These are phyloP conservation scores for Sporothrix inflata DNA, from an alignment of 2,329 filamentous ascomycete genomes.

Conservation along the genomic window DNA sequence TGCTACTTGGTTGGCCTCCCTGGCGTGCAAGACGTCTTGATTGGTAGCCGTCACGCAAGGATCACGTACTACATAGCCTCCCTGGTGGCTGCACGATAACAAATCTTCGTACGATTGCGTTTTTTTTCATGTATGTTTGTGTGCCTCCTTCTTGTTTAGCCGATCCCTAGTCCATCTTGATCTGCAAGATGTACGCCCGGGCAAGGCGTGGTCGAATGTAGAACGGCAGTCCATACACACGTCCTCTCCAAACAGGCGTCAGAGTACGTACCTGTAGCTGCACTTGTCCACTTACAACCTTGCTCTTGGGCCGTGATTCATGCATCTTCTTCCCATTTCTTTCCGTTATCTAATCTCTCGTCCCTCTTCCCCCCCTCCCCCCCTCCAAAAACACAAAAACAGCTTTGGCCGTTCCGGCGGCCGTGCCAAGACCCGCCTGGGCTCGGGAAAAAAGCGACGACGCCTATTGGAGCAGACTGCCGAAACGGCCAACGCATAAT, in stretches of 20 bases:
- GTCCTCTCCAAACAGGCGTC: not conserved
- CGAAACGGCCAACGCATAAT: conserved; percentile 24
- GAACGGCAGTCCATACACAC: not conserved
- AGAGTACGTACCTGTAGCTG: not conserved
- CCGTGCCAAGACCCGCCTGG: conserved; percentile 20
- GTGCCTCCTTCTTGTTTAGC: not conserved
- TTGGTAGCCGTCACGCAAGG: conserved; percentile 18
- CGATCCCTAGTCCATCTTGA: not conserved
- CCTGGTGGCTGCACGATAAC: conserved; percentile 12
- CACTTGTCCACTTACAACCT: not conserved
- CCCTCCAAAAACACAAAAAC: not conserved
- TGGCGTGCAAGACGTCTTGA: conserved; percentile 5
- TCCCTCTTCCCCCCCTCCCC: not conserved
- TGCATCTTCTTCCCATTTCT: not conserved
- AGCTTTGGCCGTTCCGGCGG: not conserved
- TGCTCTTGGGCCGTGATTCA: not conserved
- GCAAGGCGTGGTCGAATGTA: not conserved
- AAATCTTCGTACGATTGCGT: conserved; percentile 18
- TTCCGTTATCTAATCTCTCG: not conserved
- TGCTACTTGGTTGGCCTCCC: conserved; percentile 13
- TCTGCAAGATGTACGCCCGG: not conserved
- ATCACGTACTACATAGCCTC: not conserved
- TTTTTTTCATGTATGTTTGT: not conserved
- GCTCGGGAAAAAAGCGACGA: not conserved
- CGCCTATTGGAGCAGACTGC: conserved; percentile 26